Percentiles rank a stretch among this genome's conserved stretches.
Conservation (phyloP, 2,329 filamentous ascomycete species). For the Microascus cirrosus region DNA sequence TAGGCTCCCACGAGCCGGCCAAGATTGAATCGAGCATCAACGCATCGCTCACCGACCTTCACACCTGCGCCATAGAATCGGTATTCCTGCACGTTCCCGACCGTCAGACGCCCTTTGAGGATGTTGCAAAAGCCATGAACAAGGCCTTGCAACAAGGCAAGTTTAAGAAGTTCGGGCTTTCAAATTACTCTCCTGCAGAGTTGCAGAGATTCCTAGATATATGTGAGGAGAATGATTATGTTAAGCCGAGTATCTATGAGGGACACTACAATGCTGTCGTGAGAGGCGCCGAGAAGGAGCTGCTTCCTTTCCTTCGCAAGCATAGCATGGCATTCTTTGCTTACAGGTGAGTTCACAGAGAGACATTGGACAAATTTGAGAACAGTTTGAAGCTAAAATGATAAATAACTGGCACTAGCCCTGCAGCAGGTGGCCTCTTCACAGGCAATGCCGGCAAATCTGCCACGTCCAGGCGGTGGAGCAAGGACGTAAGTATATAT, state of each 20-base stretch:
- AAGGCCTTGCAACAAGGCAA: conserved; percentile 26
- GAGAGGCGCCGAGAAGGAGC: conserved; percentile 25
- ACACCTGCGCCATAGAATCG: conserved; percentile 16
- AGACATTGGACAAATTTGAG: no score
- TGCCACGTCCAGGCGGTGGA: no score
- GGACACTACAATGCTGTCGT: conserved; percentile 34
- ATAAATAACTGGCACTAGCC: no score
- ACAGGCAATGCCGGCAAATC: no score
- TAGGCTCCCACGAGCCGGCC: conserved; percentile 15
- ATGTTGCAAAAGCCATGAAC: conserved; percentile 28
- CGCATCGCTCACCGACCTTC: conserved; percentile 17
- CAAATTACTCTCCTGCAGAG: conserved; percentile 31
- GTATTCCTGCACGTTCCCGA: conserved; percentile 35
- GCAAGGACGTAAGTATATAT: no score
- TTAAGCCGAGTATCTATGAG: conserved; percentile 33
- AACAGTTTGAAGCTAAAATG: no score
- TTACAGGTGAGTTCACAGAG: conserved; percentile 22
- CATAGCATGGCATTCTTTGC: conserved; percentile 30
- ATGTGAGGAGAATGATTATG: conserved; percentile 26
- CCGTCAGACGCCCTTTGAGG: conserved; percentile 25
- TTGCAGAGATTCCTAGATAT: conserved; percentile 29
- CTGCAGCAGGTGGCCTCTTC: not conserved
- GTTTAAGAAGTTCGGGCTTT: conserved; percentile 32
- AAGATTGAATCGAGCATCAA: conserved; percentile 18
- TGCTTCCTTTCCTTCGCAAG: conserved; percentile 29